These are phyloP conservation scores for Xylariaceae sp. DNA, from an alignment of 2,329 filamentous ascomycete genomes.

Conservation along the genomic window DNA sequence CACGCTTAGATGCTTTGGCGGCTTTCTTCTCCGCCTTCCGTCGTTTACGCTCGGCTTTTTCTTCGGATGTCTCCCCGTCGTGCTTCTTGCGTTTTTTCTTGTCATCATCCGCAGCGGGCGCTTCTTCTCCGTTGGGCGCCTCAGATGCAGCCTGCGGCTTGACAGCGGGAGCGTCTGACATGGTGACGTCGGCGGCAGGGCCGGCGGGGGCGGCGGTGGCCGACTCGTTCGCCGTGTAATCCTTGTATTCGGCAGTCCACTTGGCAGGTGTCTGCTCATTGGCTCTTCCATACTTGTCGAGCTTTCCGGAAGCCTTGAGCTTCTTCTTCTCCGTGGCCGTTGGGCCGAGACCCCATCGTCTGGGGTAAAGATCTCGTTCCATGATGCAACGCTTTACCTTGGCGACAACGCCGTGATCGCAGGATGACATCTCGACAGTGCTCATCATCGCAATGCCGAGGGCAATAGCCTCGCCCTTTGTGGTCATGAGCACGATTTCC, in stretches of 20 bases:
- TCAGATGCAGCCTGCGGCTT: constrained; percentile 33
- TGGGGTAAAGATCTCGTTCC: constrained; percentile 96
- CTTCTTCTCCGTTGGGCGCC: constrained; percentile 33
- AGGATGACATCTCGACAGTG: constrained; percentile 91
- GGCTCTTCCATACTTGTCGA: constrained; percentile 91
- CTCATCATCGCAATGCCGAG: constrained; percentile 97
- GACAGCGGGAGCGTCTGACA: constrained; percentile 37
- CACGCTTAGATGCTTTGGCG: constrained; percentile 52
- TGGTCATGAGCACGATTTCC: constrained; percentile 96
- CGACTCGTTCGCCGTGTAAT: constrained; percentile 57
- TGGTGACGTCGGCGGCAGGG: constrained; percentile 39
- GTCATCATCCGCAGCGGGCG: constrained; percentile 48
- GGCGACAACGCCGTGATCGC: constrained; percentile 94
- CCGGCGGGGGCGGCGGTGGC: constrained; percentile 35
- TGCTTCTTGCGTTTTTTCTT: constrained; percentile 82
- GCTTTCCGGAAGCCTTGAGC: constrained; percentile 95
- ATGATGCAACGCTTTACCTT: constrained; percentile 99
- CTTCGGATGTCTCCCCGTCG: constrained; percentile 67
- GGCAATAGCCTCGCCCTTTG: constrained; percentile 97
- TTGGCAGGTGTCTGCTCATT: constrained; percentile 92
- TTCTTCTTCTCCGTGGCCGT: constrained; percentile 98
- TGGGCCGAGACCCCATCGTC: constrained; percentile 92
- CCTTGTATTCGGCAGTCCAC: constrained; percentile 90
- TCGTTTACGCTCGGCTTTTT: constrained; percentile 56
- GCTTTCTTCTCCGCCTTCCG: constrained; percentile 57